Evolutionary conservation across 176 grass and related monocot genomes (phyloP).

Genomic region (Carex pumila): DNA sequence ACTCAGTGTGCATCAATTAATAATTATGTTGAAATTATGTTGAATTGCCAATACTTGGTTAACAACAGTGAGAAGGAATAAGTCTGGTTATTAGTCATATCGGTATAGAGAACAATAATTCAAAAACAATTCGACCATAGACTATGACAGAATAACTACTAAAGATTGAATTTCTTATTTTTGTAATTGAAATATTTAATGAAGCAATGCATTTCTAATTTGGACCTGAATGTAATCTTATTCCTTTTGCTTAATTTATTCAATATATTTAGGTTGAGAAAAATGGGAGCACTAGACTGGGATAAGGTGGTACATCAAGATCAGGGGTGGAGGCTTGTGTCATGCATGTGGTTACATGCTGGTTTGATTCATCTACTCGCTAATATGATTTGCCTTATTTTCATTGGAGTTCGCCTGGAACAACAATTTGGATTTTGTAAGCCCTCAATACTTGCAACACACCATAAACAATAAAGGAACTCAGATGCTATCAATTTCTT

Average conservation of each 20-base stretch:
- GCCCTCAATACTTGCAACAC: background rate
- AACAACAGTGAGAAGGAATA: background rate
- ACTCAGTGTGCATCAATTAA: background rate
- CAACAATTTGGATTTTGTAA: constrained; percentile 94
- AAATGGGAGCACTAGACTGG: constrained; percentile 60
- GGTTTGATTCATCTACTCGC: constrained; percentile 72
- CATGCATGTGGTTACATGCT: constrained; percentile 69
- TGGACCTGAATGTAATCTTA: background rate
- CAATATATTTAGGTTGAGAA: constrained; percentile 40
- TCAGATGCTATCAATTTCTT: background rate
- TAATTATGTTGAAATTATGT: background rate
- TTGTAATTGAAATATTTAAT: background rate
- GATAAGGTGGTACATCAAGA: constrained; percentile 46
- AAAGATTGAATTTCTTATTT: background rate
- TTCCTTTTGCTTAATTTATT: background rate
- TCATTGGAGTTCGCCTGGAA: constrained; percentile 78
- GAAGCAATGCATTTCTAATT: background rate
- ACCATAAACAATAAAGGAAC: background rate
- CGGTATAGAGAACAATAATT: background rate
- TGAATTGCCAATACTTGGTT: background rate
- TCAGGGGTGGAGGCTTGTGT: constrained; percentile 72
- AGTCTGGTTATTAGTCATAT: background rate
- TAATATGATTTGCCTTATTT: constrained; percentile 76
- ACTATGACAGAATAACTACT: background rate
- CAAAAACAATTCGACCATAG: background rate